These are phyloP conservation scores for Phaseolus lunatus DNA, from an alignment of 306 rosid genomes.

Conservation along the genomic window DNA sequence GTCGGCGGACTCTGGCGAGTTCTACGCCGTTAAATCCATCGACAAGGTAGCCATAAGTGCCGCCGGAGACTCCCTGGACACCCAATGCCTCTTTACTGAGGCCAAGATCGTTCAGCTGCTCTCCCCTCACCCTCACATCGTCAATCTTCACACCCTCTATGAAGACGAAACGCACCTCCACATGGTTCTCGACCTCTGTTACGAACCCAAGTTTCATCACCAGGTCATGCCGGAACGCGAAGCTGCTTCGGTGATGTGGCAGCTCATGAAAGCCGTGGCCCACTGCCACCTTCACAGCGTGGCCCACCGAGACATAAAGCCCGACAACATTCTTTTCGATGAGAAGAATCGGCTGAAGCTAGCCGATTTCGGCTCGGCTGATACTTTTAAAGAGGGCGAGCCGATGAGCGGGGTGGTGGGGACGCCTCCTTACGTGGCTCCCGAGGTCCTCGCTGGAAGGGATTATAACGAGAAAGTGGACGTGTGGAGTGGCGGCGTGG, in stretches of 20 bases:
- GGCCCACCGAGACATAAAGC: constrained; percentile 77
- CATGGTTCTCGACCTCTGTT: constrained; percentile 70
- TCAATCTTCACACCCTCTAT: constrained; percentile 54
- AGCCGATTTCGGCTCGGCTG: constrained; percentile 77
- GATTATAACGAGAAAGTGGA: constrained; percentile 73
- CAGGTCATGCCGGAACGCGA: constrained; percentile 51
- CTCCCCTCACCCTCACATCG: constrained; percentile 62
- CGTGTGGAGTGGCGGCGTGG: constrained; percentile 87
- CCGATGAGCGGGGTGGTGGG: constrained; percentile 70
- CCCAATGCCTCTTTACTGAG: constrained; percentile 62
- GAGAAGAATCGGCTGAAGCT: constrained; percentile 47
- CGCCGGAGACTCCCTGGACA: constrained; percentile 67
- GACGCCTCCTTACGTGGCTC: constrained; percentile 79
- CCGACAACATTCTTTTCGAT: constrained; percentile 69
- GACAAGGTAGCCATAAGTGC: constrained; percentile 52
- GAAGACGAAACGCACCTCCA: constrained; percentile 67
- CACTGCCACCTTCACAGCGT: constrained; percentile 75
- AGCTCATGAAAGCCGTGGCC: constrained; percentile 63
- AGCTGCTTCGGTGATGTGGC: constrained; percentile 52
- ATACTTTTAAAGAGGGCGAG: constrained; percentile 52
- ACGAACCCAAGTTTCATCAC: constrained; percentile 53
- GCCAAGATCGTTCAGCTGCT: constrained; percentile 62
- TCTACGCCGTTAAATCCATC: constrained; percentile 66
- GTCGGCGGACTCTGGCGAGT: constrained; percentile 34
- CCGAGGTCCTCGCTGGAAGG: constrained; percentile 66